These are phyloP conservation scores for Diatrype stigma DNA, from an alignment of 2,329 filamentous ascomycete genomes.

Conservation along the genomic window DNA sequence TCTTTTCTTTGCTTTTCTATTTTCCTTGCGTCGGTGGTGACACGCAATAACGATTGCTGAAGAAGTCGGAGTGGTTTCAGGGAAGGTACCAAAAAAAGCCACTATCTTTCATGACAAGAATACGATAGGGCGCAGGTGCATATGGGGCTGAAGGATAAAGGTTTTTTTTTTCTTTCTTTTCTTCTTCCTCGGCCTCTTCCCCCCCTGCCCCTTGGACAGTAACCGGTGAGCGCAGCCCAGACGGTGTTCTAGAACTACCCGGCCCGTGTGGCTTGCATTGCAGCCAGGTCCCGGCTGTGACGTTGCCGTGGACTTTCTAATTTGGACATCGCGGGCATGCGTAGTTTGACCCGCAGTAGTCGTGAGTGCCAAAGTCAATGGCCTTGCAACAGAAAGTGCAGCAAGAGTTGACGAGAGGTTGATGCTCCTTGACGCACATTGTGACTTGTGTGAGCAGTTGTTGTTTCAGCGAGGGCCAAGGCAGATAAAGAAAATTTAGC, in stretches of 20 bases:
- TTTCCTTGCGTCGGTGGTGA: background rate
- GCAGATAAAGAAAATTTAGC: too few species aligned
- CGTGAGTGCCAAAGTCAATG: slow-evolving; percentile 46
- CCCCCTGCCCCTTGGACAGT: slow-evolving; percentile 13
- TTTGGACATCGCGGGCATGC: slow-evolving; percentile 41
- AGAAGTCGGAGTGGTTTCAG: background rate
- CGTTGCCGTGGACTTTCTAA: slow-evolving; percentile 18
- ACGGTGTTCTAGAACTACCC: slow-evolving; percentile 22
- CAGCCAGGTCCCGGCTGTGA: slow-evolving; percentile 15
- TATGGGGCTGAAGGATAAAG: background rate
- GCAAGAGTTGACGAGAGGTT: slow-evolving; percentile 45
- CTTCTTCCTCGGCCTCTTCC: too few species aligned
- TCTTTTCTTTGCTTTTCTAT: background rate
- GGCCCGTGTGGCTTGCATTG: slow-evolving; percentile 18
- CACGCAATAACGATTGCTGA: background rate
- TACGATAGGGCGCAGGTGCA: background rate
- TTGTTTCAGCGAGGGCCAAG: background rate
- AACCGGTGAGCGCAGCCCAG: slow-evolving; percentile 9
- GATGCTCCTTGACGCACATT: slow-evolving; percentile 40
- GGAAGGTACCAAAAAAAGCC: background rate
- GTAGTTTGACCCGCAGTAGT: slow-evolving; percentile 39
- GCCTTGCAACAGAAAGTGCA: slow-evolving; percentile 50
- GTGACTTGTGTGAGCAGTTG: slow-evolving; percentile 13
- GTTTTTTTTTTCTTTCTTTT: too few species aligned
- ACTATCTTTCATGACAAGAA: background rate